phyloP scores from a whole-genome alignment of 352 stramenopile genomes.

The Pythium rhizo-oryzae region DNA sequence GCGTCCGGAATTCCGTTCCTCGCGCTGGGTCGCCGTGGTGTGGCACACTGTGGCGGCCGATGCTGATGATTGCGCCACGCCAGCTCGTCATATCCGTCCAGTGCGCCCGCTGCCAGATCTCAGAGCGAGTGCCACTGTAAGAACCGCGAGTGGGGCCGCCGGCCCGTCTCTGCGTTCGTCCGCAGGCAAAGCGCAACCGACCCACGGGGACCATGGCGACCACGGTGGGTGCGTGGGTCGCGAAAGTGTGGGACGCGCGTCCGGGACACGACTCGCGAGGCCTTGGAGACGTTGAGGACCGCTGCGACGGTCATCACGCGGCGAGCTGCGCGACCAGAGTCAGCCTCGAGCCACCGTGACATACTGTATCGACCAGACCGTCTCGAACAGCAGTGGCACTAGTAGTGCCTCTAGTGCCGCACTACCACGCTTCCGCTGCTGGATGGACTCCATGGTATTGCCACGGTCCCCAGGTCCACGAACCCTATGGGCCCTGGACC shows the following conservation, averaged over 20 bases:
- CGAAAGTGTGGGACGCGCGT: neutral
- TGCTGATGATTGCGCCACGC: neutral
- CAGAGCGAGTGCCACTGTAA: constrained; percentile 4
- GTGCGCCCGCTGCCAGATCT: neutral
- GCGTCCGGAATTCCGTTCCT: neutral
- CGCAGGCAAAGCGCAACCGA: neutral
- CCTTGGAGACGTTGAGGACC: neutral
- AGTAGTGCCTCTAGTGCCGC: too few relatives aligned
- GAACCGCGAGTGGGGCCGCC: neutral
- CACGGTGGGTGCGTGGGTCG: too few relatives aligned
- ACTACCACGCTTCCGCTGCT: too few relatives aligned
- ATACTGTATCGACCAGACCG: too few relatives aligned
- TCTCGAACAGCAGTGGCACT: too few relatives aligned
- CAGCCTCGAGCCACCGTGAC: too few relatives aligned
- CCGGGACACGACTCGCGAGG: neutral
- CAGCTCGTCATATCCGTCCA: neutral
- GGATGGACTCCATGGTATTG: too few relatives aligned
- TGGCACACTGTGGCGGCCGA: neutral
- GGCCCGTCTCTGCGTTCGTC: neutral
- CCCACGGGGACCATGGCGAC: too few relatives aligned
- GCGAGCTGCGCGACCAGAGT: too few relatives aligned
- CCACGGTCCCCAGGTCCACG: too few relatives aligned
- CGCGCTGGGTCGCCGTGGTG: neutral
- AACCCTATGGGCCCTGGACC: too few relatives aligned
- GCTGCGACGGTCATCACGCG: neutral